These are phyloP conservation scores for Amanita molliuscula DNA, from an alignment of 768 basidiomycete genomes.

Conservation along the genomic window DNA sequence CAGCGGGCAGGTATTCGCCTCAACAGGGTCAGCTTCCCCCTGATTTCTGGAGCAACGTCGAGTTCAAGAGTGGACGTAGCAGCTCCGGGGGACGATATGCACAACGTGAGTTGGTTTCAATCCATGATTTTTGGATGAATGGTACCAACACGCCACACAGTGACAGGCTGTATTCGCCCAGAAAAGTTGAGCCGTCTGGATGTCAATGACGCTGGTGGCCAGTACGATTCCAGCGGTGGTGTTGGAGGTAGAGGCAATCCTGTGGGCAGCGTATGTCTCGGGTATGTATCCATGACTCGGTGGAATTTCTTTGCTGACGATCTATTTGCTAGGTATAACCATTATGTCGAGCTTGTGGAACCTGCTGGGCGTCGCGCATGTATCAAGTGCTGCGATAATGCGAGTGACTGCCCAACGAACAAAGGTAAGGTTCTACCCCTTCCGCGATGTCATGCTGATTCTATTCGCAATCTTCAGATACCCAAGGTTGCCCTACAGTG, in stretches of 20 bases:
- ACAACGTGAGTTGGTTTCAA: conserved; percentile 26
- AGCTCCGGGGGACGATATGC: conserved; percentile 29
- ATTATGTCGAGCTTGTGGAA: conserved; percentile 51
- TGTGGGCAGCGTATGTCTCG: conserved; percentile 37
- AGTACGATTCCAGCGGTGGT: conserved; percentile 52
- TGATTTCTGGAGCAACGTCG: conserved; percentile 42
- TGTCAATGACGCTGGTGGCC: conserved; percentile 38
- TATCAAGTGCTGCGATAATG: conserved; percentile 48
- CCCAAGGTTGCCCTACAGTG: conserved; percentile 39
- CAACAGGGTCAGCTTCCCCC: conserved; percentile 34
- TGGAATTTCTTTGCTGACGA: background rate
- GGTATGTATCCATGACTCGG: conserved; percentile 21
- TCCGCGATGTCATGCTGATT: background rate
- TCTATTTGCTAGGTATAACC: conserved; percentile 31
- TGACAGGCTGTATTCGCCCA: conserved; percentile 47
- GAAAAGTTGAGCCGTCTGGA: conserved; percentile 32
- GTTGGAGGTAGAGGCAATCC: conserved; percentile 40
- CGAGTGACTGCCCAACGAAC: conserved; percentile 41
- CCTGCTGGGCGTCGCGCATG: conserved; percentile 41
- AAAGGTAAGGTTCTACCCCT: conserved; percentile 22
- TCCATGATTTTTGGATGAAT: background rate
- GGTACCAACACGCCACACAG: conserved; percentile 14
- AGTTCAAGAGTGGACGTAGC: conserved; percentile 31
- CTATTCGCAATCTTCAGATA: conserved; percentile 23
- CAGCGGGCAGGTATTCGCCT: conserved; percentile 26